Base-by-base conservation (phyloP, 2,329 filamentous ascomycete species). In the Sporothrix sp. region DNA sequence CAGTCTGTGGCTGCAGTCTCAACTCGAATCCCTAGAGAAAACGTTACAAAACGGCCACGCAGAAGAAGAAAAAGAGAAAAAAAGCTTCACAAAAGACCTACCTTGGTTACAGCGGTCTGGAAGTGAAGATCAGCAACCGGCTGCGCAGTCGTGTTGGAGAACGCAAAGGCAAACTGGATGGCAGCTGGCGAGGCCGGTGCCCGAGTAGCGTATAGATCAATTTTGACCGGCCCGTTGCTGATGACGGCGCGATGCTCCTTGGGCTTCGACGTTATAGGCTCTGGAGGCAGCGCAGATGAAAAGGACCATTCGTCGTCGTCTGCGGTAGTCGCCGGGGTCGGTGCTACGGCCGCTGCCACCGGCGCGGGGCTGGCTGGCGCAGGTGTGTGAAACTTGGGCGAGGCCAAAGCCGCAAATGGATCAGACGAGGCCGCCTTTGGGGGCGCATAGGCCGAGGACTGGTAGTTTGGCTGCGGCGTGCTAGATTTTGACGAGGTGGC, bases 291-390 rank as follows among this genome's bases (percentile, higher is more conserved):
- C 0, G 91, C 84, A 0, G 91, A 97, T 3, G 87, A 81, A 65
- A 97, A 97, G 21, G 81, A 85, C 90, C 91, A 97, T 62, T 97
- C 91, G 57, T 97, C 91, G 46, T 96, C 91, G 40, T 86, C 80
- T 46, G 63, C 54, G 0, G 68, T 49, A 0, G 63, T 49, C 2
- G 59, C 53, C 1, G 61, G 33, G 4, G 57, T 52, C 1, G 64
- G 63, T 27, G 64, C 60, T 8, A 68, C 62, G 1, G 63, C 58
- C 4, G 60, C 43, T 9, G 59, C 54, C 8, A 57, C 50, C 1
- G 60, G 35, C 2, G 54, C 55, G 1, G 65, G 63, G 28, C 63
- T 61, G 3, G 69, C 62, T 0, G 65, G 64, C 8, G 62, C 46
- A 5, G 68, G 59, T 49, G 70, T 66, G 9, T 60, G 58, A 46